A percentile compares a stretch with the other conserved stretches of the same genome.
These are phyloP conservation scores for Candida nemodendra DNA, from an alignment of 805 yeast species.

Conservation along the genomic window DNA sequence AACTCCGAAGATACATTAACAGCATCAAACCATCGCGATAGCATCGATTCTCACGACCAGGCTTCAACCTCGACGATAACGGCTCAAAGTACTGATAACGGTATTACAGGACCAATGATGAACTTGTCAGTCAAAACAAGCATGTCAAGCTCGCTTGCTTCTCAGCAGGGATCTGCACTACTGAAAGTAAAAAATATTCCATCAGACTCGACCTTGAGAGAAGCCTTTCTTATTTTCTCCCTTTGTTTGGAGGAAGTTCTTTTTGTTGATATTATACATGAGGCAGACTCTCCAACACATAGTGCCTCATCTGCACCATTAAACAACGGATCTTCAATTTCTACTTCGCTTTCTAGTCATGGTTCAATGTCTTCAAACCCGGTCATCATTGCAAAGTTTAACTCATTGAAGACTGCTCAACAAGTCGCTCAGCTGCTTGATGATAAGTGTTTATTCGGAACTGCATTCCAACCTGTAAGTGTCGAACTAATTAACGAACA, in stretches of 20 bases:
- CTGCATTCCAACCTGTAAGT: slow-evolving; percentile 40
- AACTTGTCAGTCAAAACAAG: slow-evolving; percentile 16
- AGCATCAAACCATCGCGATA: slow-evolving; percentile 7
- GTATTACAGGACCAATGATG: slow-evolving; percentile 13
- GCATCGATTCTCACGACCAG: slow-evolving; percentile 7
- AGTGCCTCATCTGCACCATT: slow-evolving; percentile 12
- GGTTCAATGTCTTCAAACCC: slow-evolving; percentile 25
- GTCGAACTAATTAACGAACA: slow-evolving; percentile 41
- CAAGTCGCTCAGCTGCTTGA: slow-evolving; percentile 42
- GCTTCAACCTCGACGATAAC: neutral
- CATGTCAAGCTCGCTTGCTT: slow-evolving; percentile 7
- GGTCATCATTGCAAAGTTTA: slow-evolving; percentile 44
- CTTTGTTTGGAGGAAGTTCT: slow-evolving; percentile 59
- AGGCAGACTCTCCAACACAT: slow-evolving; percentile 20
- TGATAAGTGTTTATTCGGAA: slow-evolving; percentile 49
- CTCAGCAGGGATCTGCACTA: slow-evolving; percentile 15
- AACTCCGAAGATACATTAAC: slow-evolving; percentile 21
- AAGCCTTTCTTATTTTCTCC: slow-evolving; percentile 65
- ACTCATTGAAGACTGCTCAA: slow-evolving; percentile 42
- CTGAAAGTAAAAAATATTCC: slow-evolving; percentile 59
- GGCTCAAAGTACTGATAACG: slow-evolving; percentile 3
- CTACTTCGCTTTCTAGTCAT: slow-evolving; percentile 18
- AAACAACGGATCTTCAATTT: slow-evolving; percentile 12
- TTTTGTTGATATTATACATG: slow-evolving; percentile 38
- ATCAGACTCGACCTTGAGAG: slow-evolving; percentile 60